Base-by-base conservation (phyloP, 805 yeast species). In the Schwanniomyces yamadae region DNA sequence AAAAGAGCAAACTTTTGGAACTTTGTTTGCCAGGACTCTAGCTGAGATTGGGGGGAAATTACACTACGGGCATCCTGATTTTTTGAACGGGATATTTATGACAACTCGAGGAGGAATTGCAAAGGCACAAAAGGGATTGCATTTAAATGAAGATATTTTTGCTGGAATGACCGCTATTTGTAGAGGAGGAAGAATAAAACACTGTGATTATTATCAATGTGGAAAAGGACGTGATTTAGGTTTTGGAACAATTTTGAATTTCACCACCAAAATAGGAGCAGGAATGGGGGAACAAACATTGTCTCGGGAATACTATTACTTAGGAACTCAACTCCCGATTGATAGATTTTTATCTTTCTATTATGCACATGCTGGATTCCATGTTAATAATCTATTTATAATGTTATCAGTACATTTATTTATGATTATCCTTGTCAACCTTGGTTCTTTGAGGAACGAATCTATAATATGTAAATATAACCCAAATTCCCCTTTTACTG, bases 261-360 rank as follows among this genome's bases (percentile, higher is more conserved):
- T 91, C 66, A 91, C 96, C 0, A 84, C 96, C 2, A 91, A 91
- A 63, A 90, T 91, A 55, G 98, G 98, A 3, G 93, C 96, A 28
- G 98, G 98, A 33, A 91, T 91, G 98, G 98, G 98, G 6, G 98
- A 91, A 57, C 98, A 91, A 59, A 75, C 90, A 59, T 63, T 91
- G 22, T 87, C 96, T 5, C 74, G 98, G 52, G 98, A 91, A 53
- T 88, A 90, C 61, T 91, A 82, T 57, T 88, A 86, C 59, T 60
- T 91, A 41, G 97, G 98, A 1, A 87, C 96, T 2, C 87, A 81
- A 49, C 66, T 91, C 36, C 95, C 96, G 2, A 71, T 90, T 28
- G 97, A 91, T 57, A 64, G 96, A 32, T 90, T 91, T 63, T 62
- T 91, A 34, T 87, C 97, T 0, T 91, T 91, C 61, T 91, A 86